phyloP scores from a whole-genome alignment of 768 basidiomycete species.

The Lepiota brunneoincarnata region DNA sequence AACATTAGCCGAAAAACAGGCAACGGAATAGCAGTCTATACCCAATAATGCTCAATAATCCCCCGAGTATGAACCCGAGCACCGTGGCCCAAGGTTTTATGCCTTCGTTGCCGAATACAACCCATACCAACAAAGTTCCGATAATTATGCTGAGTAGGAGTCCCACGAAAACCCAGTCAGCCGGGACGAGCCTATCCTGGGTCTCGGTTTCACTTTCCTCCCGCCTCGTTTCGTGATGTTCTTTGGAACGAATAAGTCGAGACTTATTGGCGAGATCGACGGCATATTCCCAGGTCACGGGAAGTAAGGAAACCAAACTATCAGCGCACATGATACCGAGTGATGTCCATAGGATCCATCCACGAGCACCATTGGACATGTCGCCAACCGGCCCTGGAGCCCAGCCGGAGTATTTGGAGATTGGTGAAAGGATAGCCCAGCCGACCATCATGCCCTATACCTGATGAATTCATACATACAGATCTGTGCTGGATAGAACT shows the following conservation, averaged over 20 bases:
- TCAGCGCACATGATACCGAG: slow-evolving; percentile 96
- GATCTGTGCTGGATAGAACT: slow-evolving; percentile 17
- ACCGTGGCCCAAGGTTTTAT: slow-evolving; percentile 96
- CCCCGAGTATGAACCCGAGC: slow-evolving; percentile 79
- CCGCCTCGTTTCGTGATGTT: slow-evolving; percentile 18
- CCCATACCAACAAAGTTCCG: slow-evolving; percentile 82
- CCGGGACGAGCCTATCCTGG: slow-evolving; percentile 77
- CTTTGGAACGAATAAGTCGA: slow-evolving; percentile 24
- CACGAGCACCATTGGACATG: slow-evolving; percentile 85
- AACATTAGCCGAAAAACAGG: slow-evolving; percentile 13
- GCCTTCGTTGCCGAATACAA: slow-evolving; percentile 86
- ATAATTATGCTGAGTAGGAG: slow-evolving; percentile 54
- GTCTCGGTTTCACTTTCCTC: slow-evolving; percentile 72
- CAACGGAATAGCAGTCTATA: slow-evolving; percentile 29
- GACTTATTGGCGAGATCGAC: slow-evolving; percentile 25
- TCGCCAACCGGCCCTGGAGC: slow-evolving; percentile 91
- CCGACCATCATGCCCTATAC: slow-evolving; percentile 91
- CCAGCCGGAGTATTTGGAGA: slow-evolving; percentile 83
- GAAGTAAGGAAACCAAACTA: slow-evolving; percentile 80
- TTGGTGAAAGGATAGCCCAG: slow-evolving; percentile 90
- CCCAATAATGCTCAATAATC: slow-evolving; percentile 86
- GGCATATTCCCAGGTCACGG: slow-evolving; percentile 60
- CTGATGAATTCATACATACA: neutral
- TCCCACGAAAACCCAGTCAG: slow-evolving; percentile 73
- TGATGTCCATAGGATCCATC: slow-evolving; percentile 96